Conservation (phyloP, 306 rosid genomes). For the Vicia faba region DNA sequence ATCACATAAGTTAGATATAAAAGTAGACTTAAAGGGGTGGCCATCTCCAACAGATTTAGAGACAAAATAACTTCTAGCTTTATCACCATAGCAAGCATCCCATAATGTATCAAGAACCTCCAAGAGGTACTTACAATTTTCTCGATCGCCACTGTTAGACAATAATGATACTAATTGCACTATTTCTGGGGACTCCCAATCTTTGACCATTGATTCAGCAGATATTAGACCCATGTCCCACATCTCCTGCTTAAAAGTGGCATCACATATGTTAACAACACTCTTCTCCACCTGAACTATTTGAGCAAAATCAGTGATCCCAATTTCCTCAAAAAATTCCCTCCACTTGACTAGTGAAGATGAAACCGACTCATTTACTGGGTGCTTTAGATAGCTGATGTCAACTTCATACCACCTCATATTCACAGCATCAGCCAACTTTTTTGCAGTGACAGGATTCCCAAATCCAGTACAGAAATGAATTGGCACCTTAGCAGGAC, state of each 20-base stretch:
- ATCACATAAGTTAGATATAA: conserved; percentile 68
- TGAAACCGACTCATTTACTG: conserved; percentile 60
- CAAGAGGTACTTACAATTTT: conserved; percentile 67
- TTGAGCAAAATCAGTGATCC: conserved; percentile 76
- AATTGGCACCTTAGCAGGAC: conserved; percentile 67
- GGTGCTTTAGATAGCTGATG: conserved; percentile 68
- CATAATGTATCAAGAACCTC: conserved; percentile 79
- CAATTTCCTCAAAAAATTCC: conserved; percentile 74
- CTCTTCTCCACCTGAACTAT: conserved; percentile 67
- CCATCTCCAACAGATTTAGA: conserved; percentile 51
- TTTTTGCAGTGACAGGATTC: conserved; percentile 65
- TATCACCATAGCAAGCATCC: conserved; percentile 78
- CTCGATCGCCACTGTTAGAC: conserved; percentile 56
- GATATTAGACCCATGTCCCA: conserved; percentile 65
- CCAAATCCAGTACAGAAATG: conserved; percentile 79
- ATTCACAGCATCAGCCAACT: conserved; percentile 57
- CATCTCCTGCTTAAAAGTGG: conserved; percentile 47
- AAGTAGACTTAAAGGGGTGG: conserved; percentile 66
- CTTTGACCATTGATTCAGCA: conserved; percentile 60
- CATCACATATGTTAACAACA: conserved; percentile 50
- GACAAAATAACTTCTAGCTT: conserved; percentile 54
- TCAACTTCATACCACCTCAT: conserved; percentile 84
- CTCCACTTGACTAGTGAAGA: conserved; percentile 70
- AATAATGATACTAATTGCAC: conserved; percentile 58
- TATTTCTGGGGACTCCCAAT: conserved; percentile 88